Conservation (phyloP, 176 grass and related monocot genomes). For the Musa itinerans region DNA sequence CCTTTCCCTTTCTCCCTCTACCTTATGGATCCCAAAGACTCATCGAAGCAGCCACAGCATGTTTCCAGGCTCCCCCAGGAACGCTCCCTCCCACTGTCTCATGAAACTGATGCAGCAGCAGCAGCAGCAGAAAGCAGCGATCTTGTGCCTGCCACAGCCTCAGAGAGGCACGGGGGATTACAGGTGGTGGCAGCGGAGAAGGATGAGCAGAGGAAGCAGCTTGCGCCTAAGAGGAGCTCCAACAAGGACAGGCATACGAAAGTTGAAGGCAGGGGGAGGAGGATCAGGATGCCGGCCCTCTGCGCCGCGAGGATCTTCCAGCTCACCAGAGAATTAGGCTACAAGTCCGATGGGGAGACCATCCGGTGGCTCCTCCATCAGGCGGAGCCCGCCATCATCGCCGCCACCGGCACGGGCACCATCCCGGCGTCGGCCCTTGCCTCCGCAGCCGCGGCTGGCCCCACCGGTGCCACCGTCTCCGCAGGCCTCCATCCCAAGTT, state of each 20-base stretch:
- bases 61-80: conserved; percentile 9
- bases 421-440: conserved; percentile 51
- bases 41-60: neutral
- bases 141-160: neutral
- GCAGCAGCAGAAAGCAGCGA: too few species aligned
- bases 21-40: conserved; percentile 9
- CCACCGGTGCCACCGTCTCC: neutral
- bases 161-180: neutral
- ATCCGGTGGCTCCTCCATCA: conserved; percentile 43
- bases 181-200: conserved; percentile 15
- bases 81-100: neutral
- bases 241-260: conserved; percentile 8
- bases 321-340: conserved; percentile 52
- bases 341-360: too few species aligned
- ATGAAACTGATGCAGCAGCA: neutral
- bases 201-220: conserved; percentile 28
- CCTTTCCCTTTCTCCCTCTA: too few species aligned
- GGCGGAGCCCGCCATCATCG: conserved; percentile 65
- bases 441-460: conserved; percentile 24
- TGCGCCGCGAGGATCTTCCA: conserved; percentile 76
- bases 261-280: conserved; percentile 3
- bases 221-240: conserved; percentile 60
- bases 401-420: conserved; percentile 59
- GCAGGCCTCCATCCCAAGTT: conserved; percentile 9
- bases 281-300: conserved; percentile 77